Base-by-base conservation (phyloP, 1,284 basidiomycete species). In the Mrakiaceae sp. region DNA sequence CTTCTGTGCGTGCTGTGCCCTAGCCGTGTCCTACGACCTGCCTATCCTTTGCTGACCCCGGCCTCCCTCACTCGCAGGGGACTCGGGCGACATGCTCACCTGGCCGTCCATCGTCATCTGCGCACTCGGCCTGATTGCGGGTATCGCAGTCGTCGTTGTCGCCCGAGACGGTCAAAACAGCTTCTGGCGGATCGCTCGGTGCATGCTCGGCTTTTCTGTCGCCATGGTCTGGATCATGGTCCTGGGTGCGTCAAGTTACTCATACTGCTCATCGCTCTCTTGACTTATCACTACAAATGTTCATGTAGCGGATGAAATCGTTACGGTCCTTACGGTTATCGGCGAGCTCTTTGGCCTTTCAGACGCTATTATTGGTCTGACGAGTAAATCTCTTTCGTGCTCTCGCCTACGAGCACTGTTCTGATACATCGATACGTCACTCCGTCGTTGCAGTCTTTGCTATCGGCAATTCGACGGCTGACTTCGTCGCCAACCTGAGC, bases 351-450 rank as follows among this genome's bases (percentile, higher is more conserved):
- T 96, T 70, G 93, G 94, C 0, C 81, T 98, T 40, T 93, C 90
- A n/a, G 91, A 98, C 74, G 94, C 95, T 42, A 95, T 98, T 72
- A 88, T 98, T 62, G 95, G 95, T 3, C 78, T 98, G 60, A 98
- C 94, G 0, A 87, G 73, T 74, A 47, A 63, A 71, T 69, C 12
- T 48, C n/a, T 9, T 14, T 51, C 49, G 4, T 8, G 43, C 42
- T 57, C 42, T 57, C 16, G 8, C 8, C n/a, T 3, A 8, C 43
- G 5, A 10, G 7, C 27, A 47, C n/a, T 14, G 4, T 56, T 14
- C n/a, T 48, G 43, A 57, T 54, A 8, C 44, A n/a, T 64, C 65
- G 54, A 10, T 59, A 12, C 2, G 42, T n/a, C 47, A 10, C n/a
- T 14, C 40, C 46, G 49, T 49, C 44, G n/a, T 16, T 7, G 64